Percentiles rank a stretch among this genome's conserved stretches.
phyloP scores from a whole-genome alignment of 2,329 filamentous ascomycete genomes.

The Biscogniauxia mediterranea region DNA sequence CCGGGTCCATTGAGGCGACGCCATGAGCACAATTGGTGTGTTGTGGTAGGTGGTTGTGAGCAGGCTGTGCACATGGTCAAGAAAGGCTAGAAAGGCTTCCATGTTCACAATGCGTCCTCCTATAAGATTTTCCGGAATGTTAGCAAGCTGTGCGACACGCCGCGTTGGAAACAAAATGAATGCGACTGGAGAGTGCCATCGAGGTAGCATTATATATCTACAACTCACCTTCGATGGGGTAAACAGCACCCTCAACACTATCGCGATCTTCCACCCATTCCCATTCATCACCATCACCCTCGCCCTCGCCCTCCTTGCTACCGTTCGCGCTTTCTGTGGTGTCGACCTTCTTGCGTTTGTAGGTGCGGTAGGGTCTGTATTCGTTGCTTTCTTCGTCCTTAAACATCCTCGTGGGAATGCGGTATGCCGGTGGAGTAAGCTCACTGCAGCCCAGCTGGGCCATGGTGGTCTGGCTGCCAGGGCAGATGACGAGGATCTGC shows the following conservation, averaged over 20 bases:
- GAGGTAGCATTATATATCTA: neutral
- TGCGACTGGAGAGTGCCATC: neutral
- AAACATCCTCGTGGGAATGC: slow-evolving; percentile 93
- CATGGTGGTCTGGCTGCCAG: slow-evolving; percentile 84
- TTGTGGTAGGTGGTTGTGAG: slow-evolving; percentile 94
- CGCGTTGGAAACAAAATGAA: neutral
- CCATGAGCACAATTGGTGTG: slow-evolving; percentile 87
- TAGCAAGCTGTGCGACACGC: slow-evolving; percentile 6
- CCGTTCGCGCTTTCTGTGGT: slow-evolving; percentile 31
- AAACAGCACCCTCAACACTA: slow-evolving; percentile 84
- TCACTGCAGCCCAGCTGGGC: slow-evolving; percentile 88
- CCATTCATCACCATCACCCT: slow-evolving; percentile 57
- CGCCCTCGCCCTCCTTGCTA: slow-evolving; percentile 52
- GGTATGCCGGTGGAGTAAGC: slow-evolving; percentile 84
- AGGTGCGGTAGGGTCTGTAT: slow-evolving; percentile 73
- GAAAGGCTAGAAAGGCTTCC: slow-evolving; percentile 88
- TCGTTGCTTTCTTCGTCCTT: slow-evolving; percentile 77
- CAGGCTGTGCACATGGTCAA: slow-evolving; percentile 87
- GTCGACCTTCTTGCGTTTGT: slow-evolving; percentile 54
- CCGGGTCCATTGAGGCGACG: slow-evolving; percentile 86
- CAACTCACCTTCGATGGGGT: slow-evolving; percentile 66
- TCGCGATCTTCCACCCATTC: slow-evolving; percentile 87
- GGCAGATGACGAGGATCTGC: slow-evolving; percentile 69
- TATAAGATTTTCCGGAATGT: slow-evolving; percentile 2
- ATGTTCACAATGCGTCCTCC: slow-evolving; percentile 85